Base-by-base conservation (phyloP, 108 stramenopile genomes). In the Nannochloropsis gaditana region DNA sequence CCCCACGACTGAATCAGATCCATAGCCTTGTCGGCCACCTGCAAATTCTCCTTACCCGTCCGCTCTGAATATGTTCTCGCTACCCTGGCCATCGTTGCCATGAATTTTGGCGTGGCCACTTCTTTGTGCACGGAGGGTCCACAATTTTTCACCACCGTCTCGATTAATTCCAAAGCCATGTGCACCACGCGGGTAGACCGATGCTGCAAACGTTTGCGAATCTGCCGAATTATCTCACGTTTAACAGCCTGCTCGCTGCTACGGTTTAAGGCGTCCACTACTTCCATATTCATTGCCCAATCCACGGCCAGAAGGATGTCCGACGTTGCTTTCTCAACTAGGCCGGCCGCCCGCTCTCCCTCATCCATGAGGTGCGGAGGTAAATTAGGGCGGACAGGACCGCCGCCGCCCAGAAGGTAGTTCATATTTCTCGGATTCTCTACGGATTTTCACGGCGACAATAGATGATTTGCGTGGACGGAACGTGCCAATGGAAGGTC, bases 111-210 rank as follows among this genome's bases (percentile, higher is more conserved):
- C 11, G 84, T 83, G 6, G 88, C 88, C 9, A 89, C 21, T 79
- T 89, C 88, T 31, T 43, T 43, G 79, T 89, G 85, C 41, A 89
- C 82, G 43, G 45, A 82, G 15, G 44, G 31, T 21, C 86, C 85
- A 43, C 89, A 90, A 83, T 90, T 90, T 43, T 90, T 89, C 59
- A 90, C 89, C 43, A 90, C 85, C 42, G 89, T 84, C 86, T 90
- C 89, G 11, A 82, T 86, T 15, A 90, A 88, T n/a, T 86, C 86
- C 44, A 81, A 31, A 17, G 84, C 43, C 44, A 81, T 21, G 41
- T 21, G 21, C 80, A 88, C 44, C 41, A 83, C 82, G 45, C 44
- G 50, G 50, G 42, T 83, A 44, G 86, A 86, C 4, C 44, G 42
- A 1, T 82, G 50, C 8, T 81, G 81, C 19, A 86, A 81, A 42